phyloP scores from a whole-genome alignment of 495 filamentous ascomycete genomes.

The Hyphodiscus hymeniophilus region DNA sequence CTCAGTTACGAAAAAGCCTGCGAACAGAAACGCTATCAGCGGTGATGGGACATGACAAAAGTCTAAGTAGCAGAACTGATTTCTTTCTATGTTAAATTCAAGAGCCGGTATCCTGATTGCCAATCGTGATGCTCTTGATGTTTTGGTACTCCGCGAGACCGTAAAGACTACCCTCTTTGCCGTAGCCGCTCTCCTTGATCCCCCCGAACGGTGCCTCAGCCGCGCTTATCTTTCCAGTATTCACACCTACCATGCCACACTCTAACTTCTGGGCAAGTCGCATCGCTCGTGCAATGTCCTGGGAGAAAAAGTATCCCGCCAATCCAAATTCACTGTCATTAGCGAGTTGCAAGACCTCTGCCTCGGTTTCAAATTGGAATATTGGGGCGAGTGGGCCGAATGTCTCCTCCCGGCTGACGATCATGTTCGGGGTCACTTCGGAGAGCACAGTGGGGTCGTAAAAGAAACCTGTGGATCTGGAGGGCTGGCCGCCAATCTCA shows the following conservation, averaged over 20 bases:
- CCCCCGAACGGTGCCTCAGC: slow-evolving; percentile 79
- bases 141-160: slow-evolving; percentile 81
- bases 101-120: slow-evolving; percentile 20
- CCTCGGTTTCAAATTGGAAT: slow-evolving; percentile 44
- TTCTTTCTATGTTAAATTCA: neutral
- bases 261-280: slow-evolving; percentile 64
- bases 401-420: slow-evolving; percentile 32
- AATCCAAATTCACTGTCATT: slow-evolving; percentile 77
- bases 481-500: neutral
- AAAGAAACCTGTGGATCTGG: neutral
- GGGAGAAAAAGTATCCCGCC: slow-evolving; percentile 74
- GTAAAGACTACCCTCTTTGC: slow-evolving; percentile 80
- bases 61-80: no score
- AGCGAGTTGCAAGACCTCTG: slow-evolving; percentile 64
- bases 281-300: slow-evolving; percentile 66
- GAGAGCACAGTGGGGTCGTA: neutral
- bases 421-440: neutral
- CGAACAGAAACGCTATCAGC: no score
- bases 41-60: no score
- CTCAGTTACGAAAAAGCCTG: no score
- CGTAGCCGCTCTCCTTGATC: slow-evolving; percentile 86
- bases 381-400: slow-evolving; percentile 46
- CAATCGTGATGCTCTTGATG: slow-evolving; percentile 78
- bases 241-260: slow-evolving; percentile 80
- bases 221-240: slow-evolving; percentile 42